phyloP scores from a whole-genome alignment of 495 filamentous ascomycete genomes.

The Neurospora discreta region DNA sequence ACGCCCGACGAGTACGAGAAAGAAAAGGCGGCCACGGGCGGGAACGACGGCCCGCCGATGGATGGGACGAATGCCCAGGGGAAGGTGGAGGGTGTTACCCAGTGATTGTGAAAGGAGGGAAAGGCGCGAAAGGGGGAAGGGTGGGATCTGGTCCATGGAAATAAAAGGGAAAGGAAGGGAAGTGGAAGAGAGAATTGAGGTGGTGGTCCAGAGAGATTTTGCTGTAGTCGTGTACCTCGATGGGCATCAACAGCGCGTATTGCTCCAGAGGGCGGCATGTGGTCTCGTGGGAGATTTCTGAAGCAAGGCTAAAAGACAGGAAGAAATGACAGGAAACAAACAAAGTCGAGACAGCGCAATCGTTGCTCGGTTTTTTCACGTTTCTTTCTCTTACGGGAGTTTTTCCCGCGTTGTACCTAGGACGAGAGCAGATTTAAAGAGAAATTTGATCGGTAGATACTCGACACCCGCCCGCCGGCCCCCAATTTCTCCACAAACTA shows the following conservation, averaged over 20 bases:
- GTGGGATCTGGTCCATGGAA: too few relatives aligned
- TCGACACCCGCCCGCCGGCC: neutral
- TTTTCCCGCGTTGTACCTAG: neutral
- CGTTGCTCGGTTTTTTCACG: neutral
- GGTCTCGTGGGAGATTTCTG: neutral
- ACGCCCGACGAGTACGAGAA: constrained; percentile 89
- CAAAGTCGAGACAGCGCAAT: neutral
- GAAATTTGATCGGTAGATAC: neutral
- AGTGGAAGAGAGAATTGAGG: neutral
- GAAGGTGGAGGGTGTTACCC: constrained; percentile 28
- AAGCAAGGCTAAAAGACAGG: neutral
- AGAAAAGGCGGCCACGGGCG: constrained; percentile 35
- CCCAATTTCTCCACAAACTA: neutral
- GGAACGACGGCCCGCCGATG: constrained; percentile 26
- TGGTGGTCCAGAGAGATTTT: neutral
- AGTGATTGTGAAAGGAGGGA: constrained; percentile 11
- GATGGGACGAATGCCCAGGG: constrained; percentile 29
- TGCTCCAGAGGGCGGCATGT: neutral
- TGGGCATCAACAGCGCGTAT: neutral
- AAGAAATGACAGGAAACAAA: neutral
- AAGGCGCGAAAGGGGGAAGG: too few relatives aligned
- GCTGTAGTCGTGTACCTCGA: neutral
- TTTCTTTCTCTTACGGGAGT: neutral
- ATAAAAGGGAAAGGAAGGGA: neutral
- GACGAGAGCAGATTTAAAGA: neutral